Conservation (phyloP, 768 basidiomycete genomes). For the Calvatia gigantea region DNA sequence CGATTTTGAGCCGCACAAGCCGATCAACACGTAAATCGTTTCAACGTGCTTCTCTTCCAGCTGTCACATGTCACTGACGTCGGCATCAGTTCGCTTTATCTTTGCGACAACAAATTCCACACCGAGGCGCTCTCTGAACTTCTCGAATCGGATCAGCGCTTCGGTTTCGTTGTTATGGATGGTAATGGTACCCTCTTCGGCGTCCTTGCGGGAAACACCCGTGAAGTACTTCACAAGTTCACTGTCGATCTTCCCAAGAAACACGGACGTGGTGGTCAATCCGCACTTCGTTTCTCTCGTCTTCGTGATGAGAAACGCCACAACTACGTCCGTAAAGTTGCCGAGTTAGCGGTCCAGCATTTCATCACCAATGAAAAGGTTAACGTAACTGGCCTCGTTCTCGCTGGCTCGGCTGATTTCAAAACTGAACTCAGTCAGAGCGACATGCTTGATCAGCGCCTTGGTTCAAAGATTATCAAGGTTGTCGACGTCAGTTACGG, state of each 20-base stretch:
- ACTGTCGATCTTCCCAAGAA: slow-evolving; percentile 99
- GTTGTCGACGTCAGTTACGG: slow-evolving; percentile 98
- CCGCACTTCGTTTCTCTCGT: slow-evolving; percentile 98
- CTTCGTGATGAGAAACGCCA: slow-evolving; percentile 98
- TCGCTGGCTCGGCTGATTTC: slow-evolving; percentile 98
- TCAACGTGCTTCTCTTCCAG: background rate
- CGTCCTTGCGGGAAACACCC: slow-evolving; percentile 93
- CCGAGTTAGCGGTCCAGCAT: slow-evolving; percentile 95
- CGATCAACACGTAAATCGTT: slow-evolving; percentile 88
- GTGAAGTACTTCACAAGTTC: slow-evolving; percentile 97
- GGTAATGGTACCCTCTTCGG: slow-evolving; percentile 98
- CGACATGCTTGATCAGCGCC: slow-evolving; percentile 91
- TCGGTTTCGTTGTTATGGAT: slow-evolving; percentile 99
- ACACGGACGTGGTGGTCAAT: slow-evolving; percentile 99
- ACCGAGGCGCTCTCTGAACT: slow-evolving; percentile 96
- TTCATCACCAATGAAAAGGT: slow-evolving; percentile 98
- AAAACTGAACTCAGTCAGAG: slow-evolving; percentile 96
- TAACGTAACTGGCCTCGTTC: slow-evolving; percentile 93
- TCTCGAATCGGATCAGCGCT: slow-evolving; percentile 94
- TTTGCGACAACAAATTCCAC: slow-evolving; percentile 99
- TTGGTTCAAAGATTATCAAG: slow-evolving; percentile 92
- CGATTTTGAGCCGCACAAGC: slow-evolving; percentile 98
- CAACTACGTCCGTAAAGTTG: slow-evolving; percentile 99
- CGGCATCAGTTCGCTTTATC: slow-evolving; percentile 78
- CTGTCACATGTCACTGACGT: background rate